Evolutionary conservation across 176 grass and related monocot species (phyloP).

Genomic region (Pontederia crassipes): DNA sequence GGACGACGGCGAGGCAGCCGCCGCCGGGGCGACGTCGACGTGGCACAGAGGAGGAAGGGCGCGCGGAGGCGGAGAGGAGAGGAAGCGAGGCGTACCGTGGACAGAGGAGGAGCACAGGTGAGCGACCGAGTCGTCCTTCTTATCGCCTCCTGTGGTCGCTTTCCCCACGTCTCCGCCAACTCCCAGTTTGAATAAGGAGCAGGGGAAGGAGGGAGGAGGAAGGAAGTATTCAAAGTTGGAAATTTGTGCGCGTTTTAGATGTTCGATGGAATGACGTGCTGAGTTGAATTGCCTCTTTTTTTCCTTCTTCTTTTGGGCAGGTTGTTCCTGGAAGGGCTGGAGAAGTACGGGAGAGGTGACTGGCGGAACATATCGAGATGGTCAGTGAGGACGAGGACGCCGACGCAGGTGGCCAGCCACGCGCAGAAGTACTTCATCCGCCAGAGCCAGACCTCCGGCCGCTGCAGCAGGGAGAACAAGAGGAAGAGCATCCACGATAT

Average conservation of each 20-base stretch:
- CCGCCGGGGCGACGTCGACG: background rate
- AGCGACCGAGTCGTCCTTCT: background rate
- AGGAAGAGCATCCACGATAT: conserved; percentile 98
- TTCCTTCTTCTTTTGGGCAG: conserved; percentile 17
- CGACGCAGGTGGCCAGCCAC: conserved; percentile 94
- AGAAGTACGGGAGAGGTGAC: conserved; percentile 76
- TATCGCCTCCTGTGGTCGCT: background rate
- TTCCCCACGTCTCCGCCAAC: too few relatives aligned
- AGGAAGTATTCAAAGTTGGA: background rate
- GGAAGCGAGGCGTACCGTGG: conserved; percentile 55
- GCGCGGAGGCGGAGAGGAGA: conserved; percentile 19
- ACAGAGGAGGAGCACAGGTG: conserved; percentile 84
- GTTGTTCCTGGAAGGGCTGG: conserved; percentile 70
- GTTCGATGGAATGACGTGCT: background rate
- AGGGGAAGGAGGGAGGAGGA: too few relatives aligned
- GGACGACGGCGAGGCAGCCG: background rate
- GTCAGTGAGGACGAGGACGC: conserved; percentile 69
- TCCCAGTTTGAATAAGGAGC: background rate
- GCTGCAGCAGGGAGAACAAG: conserved; percentile 45
- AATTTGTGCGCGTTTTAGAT: background rate
- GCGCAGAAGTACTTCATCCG: conserved; percentile 91
- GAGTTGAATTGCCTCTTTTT: background rate
- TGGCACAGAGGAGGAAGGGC: background rate
- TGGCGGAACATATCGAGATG: conserved; percentile 94
- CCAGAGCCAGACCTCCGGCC: conserved; percentile 34